Percentiles rank a stretch among this genome's conserved stretches.
Evolutionary conservation across 192 early-diverging fungal species (phyloP).

Genomic region (Backusella liffmaniae): DNA sequence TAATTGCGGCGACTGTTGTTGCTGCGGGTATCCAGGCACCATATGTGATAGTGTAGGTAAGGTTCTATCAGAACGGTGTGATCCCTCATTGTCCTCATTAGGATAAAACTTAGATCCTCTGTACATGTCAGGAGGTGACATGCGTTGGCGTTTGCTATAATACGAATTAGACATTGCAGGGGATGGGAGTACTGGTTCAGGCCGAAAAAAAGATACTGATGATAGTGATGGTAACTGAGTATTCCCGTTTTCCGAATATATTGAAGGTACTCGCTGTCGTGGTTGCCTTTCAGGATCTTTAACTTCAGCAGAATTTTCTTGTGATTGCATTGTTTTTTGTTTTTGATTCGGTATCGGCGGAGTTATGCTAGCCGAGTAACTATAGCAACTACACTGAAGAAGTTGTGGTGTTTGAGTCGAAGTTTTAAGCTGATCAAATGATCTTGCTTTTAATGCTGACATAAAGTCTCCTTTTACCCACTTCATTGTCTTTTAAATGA

Average conservation of each 20-base stretch:
- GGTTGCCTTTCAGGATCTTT: slow-evolving; percentile 7
- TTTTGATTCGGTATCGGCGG: neutral
- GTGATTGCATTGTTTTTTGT: neutral
- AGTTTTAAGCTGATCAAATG: slow-evolving; percentile 18
- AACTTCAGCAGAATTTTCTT: neutral
- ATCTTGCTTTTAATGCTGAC: slow-evolving; percentile 14
- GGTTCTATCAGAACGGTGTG: neutral
- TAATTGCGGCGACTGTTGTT: neutral
- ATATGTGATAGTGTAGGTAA: neutral
- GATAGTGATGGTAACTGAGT: slow-evolving; percentile 1
- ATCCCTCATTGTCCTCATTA: neutral
- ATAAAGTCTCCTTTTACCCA: slow-evolving; percentile 26
- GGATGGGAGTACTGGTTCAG: slow-evolving; percentile 8
- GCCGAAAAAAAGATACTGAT: neutral
- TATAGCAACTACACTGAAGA: slow-evolving; percentile 16
- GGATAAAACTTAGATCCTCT: neutral
- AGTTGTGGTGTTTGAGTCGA: slow-evolving; percentile 2
- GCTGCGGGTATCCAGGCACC: neutral
- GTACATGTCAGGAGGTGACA: slow-evolving; percentile 2
- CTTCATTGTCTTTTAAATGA: slow-evolving; percentile 19
- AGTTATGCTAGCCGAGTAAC: neutral
- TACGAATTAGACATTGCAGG: neutral
- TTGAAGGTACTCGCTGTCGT: slow-evolving; percentile 1
- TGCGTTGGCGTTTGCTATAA: slow-evolving; percentile 9
- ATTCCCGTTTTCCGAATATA: neutral